Conservation (phyloP, 2,329 filamentous ascomycete genomes). For the Fusarium anguioides region DNA sequence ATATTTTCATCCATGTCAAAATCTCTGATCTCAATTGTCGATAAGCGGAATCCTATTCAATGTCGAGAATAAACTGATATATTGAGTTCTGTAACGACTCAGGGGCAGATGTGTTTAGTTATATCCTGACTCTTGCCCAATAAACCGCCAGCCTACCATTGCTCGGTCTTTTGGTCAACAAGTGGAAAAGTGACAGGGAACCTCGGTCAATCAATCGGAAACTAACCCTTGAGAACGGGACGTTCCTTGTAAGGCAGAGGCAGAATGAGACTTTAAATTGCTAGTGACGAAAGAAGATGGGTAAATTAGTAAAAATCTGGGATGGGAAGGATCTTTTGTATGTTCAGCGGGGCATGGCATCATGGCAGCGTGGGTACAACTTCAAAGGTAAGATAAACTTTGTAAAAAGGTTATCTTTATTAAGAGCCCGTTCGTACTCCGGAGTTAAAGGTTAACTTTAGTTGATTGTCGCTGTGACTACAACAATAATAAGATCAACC, state of each 20-base stretch:
- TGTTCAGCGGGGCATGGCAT: neutral
- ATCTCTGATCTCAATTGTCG: constrained; percentile 13
- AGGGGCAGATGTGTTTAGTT: constrained; percentile 3
- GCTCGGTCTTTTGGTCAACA: neutral
- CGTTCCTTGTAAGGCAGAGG: constrained; percentile 19
- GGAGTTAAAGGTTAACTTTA: too few relatives aligned
- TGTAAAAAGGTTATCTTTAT: neutral
- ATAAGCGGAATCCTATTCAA: constrained; percentile 24
- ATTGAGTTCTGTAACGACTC: neutral
- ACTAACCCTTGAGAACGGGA: constrained; percentile 10
- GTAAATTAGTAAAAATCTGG: constrained; percentile 1
- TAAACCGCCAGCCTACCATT: neutral
- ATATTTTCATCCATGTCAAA: neutral
- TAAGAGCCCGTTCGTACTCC: neutral
- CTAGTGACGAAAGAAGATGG: constrained; percentile 2
- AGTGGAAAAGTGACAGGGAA: constrained; percentile 1
- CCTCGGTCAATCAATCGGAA: constrained; percentile 26
- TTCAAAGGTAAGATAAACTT: neutral
- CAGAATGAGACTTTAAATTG: constrained; percentile 13
- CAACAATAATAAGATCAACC: too few relatives aligned
- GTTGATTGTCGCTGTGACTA: neutral
- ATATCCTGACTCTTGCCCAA: neutral
- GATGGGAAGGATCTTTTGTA: constrained; percentile 21
- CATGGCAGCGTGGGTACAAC: neutral
- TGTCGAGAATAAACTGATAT: neutral